Base-by-base conservation (phyloP, 2,329 filamentous ascomycete species). In the Boeremia lycopersici region DNA sequence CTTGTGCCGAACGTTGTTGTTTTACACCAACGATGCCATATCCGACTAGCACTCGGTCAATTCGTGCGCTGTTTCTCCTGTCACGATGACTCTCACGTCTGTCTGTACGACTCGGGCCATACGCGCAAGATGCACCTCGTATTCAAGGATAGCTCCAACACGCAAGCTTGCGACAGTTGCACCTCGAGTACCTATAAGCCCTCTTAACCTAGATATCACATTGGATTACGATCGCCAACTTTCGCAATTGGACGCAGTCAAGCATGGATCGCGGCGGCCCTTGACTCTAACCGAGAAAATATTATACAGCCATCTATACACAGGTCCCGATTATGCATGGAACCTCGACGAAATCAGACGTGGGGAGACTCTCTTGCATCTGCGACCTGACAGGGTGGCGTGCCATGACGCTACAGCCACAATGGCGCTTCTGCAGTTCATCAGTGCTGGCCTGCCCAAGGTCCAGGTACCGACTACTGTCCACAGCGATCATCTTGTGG, bases 381-480 rank as follows among this genome's bases (percentile, higher is more conserved):
- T 78, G 4, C 64, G 67, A 6, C 76, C 76, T 0, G 75, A 77
- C 31, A 63, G 75, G 1, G 74, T 77, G n/a, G 76, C 76, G 2
- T 76, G 75, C 29, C 76, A 78, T 30, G 76, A 78, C 68, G 76
- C 76, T 2, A 77, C 75, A 0, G 76, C 76, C 1, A 77, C 74
- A 5, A 78, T 78, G 76, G 76, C 76, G 1, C 53, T 77, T 10
- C 59, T 78, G 1, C 76, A 78, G 45, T 78, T 78, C 57, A 78
- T 78, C 43, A 77, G 73, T 38, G 76, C 75, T 2, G 76, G 74
- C 0, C 60, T 77, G 2, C 74, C 74, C 2, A 65, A 67, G 25
- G 75, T 77, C 3, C 66, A 66, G 36, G 63, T 75, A 0, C 76
- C 76, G 1, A 78, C 75, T 1, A 76, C 76, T 0, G 67, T 78